A percentile compares a stretch with the other conserved stretches of the same genome.
Evolutionary conservation across 805 yeast genomes (phyloP).

Genomic region (Kluyveromyces lactis): DNA sequence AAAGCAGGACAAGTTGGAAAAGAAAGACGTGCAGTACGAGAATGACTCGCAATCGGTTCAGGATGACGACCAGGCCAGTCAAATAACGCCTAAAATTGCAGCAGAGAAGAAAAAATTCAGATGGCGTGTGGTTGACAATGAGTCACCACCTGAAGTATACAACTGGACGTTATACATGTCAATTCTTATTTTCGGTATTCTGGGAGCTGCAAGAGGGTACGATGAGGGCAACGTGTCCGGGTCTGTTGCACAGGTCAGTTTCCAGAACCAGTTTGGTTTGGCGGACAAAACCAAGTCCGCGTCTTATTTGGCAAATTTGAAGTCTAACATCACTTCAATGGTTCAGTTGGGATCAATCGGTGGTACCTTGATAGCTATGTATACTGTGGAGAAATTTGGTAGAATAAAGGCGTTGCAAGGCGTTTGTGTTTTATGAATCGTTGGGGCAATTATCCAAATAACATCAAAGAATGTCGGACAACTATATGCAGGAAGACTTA

Average conservation of each 20-base stretch:
- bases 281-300: slow-evolving; percentile 25
- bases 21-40: slow-evolving; percentile 1
- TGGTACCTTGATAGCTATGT: slow-evolving; percentile 37
- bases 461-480: slow-evolving; percentile 32
- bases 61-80: neutral
- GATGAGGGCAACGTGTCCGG: slow-evolving; percentile 51
- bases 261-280: slow-evolving; percentile 37
- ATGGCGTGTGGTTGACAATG: slow-evolving; percentile 1
- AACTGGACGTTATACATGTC: slow-evolving; percentile 43
- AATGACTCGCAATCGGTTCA: neutral
- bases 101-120: neutral
- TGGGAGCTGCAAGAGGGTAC: slow-evolving; percentile 31
- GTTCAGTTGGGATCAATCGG: slow-evolving; percentile 48
- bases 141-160: slow-evolving; percentile 36
- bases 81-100: neutral
- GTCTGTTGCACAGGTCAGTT: slow-evolving; percentile 39
- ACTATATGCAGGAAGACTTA: slow-evolving; percentile 45
- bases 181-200: slow-evolving; percentile 29
- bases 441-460: neutral
- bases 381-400: slow-evolving; percentile 36
- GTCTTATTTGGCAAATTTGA: slow-evolving; percentile 15
- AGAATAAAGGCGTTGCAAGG: slow-evolving; percentile 36
- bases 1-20: neutral
- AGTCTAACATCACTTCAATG: slow-evolving; percentile 38
- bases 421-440: slow-evolving; percentile 4